Evolutionary conservation across 805 yeast genomes (phyloP).

Genomic region (Saccharomyces kudriavzevii): DNA sequence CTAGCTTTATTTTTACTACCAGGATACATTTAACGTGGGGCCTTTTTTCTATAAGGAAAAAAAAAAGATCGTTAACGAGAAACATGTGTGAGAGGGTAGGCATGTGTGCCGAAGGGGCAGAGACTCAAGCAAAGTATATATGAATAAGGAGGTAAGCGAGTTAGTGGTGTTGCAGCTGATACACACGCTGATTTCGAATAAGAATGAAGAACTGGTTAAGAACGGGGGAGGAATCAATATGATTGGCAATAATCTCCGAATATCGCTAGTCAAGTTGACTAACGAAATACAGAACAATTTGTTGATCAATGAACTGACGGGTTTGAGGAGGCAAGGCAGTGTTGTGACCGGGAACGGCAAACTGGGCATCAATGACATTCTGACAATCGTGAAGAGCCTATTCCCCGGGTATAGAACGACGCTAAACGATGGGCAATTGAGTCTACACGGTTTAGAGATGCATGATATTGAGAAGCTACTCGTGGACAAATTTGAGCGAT

Average conservation of each 20-base stretch:
- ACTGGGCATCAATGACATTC: constrained; percentile 26
- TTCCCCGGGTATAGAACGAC: constrained; percentile 25
- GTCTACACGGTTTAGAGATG: constrained; percentile 26
- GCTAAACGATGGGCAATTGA: constrained; percentile 28
- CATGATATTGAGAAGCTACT: constrained; percentile 13
- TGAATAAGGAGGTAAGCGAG: constrained; percentile 23
- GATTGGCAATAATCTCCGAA: constrained; percentile 15
- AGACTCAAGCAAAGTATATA: background rate
- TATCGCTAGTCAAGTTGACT: constrained; percentile 27
- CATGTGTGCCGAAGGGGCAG: background rate
- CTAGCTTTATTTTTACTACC: background rate
- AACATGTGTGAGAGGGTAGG: background rate
- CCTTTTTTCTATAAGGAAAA: background rate
- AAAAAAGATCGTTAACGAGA: background rate
- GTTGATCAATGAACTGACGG: constrained; percentile 16
- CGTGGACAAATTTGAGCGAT: constrained; percentile 12
- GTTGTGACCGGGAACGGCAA: constrained; percentile 4
- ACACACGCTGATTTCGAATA: constrained; percentile 16
- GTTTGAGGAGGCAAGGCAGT: background rate
- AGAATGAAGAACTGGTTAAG: constrained; percentile 7
- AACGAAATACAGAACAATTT: constrained; percentile 29
- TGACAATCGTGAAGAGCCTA: constrained; percentile 20
- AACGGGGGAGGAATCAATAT: constrained; percentile 5
- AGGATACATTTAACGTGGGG: background rate
- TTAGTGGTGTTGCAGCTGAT: constrained; percentile 27